phyloP scores from a whole-genome alignment of 768 basidiomycete genomes.

The Suillus paluster region DNA sequence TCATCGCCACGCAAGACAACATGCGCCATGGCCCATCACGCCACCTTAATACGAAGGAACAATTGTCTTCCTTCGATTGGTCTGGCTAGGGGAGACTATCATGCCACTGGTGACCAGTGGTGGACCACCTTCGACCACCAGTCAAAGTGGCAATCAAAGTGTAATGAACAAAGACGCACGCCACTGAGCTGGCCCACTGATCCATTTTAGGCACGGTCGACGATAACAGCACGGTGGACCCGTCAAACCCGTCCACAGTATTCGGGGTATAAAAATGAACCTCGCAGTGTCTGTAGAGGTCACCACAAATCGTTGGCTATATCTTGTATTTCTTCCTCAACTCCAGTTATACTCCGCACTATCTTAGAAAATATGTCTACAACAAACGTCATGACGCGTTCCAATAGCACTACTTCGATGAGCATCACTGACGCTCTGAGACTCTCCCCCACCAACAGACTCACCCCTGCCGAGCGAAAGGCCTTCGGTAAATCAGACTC shows the following conservation, averaged over 20 bases:
- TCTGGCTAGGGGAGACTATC: no score
- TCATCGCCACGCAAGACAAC: no score
- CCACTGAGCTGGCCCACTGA: background rate
- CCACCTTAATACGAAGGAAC: no score
- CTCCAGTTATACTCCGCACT: background rate
- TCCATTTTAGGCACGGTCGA: background rate
- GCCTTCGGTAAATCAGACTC: constrained; percentile 15
- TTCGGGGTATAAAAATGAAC: background rate
- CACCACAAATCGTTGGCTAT: background rate
- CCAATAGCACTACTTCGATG: background rate
- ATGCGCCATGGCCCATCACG: no score
- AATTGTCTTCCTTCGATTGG: no score
- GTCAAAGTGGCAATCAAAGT: background rate
- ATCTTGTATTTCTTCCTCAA: background rate
- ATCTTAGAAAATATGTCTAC: background rate
- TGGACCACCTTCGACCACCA: background rate
- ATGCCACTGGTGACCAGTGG: background rate
- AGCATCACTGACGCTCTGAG: background rate
- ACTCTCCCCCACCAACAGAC: constrained; percentile 11
- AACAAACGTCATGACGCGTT: background rate
- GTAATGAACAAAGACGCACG: background rate
- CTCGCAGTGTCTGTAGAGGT: background rate
- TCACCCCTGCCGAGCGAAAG: constrained; percentile 13
- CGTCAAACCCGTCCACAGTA: background rate
- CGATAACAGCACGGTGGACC: background rate